Evolutionary conservation across 139 green algal species (phyloP), one percentile per base, ranked within the genome.

Genomic region (Volvox africanus): DNA sequence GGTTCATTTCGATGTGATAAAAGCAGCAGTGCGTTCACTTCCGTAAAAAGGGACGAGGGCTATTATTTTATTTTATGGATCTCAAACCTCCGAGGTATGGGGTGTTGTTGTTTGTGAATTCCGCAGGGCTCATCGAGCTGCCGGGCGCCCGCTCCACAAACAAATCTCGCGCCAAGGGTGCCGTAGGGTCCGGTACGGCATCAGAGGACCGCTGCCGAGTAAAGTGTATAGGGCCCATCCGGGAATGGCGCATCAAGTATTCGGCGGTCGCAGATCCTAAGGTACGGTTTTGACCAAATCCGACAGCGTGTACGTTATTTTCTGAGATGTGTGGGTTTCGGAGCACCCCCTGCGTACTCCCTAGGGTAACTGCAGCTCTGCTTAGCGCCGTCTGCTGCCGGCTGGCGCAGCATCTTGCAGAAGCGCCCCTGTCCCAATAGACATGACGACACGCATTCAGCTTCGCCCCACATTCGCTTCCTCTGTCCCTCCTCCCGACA

Each of bases 241-340:
- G 68, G 33, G 73, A 77, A 5, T 93, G 90, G 71, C 61, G 68
- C 61, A 21, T 68, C 12, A 61, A 67, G 55, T 80, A 90, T 30
- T 90, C 86, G 30, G 19, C 62, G 0, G 19, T 0, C 13, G 35
- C 61, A 17, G 76, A 62, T 1, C 76, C 80, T 16, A 37, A 82
- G 50, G 82, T 82, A 24, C 82, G 35, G 18, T 18, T 9, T 5
- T 55, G n/a, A n/a, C n/a, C 9, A 55, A 55, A 55, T 5, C 44
- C 9, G 44, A 55, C 44, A 14, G 44, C 9, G 44, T n/a, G 44
- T 9, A 55, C 9, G 9, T 55, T 9, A 14, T 14, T 55, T 9
- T 55, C 9, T 55, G 9, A 9, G 9, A 55, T 55, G 44, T 14
- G 9, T 55, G 9, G 44, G 44, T 55, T n/a, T 55, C 44, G 44